Conservation (phyloP, 371 early-diverging fungal genomes). For the Mycotypha africana region DNA sequence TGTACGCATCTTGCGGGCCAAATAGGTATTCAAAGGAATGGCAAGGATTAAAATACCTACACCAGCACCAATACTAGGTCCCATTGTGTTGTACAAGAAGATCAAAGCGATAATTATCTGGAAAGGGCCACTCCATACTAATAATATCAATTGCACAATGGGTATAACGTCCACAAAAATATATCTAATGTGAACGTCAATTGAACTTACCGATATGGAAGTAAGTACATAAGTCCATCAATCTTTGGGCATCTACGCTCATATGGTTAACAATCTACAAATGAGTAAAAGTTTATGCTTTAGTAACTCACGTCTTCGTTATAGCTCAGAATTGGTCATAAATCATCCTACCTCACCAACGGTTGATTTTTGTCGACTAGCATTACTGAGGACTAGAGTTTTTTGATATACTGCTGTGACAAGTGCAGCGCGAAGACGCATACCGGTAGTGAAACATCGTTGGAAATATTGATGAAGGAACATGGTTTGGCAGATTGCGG, state of each 20-base stretch:
- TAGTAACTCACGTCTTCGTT: too few species aligned
- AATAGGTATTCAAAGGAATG: slow-evolving; percentile 65
- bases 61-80: slow-evolving; percentile 85
- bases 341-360: slow-evolving; percentile 55
- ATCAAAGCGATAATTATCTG: slow-evolving; percentile 79
- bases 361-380: slow-evolving; percentile 76
- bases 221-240: slow-evolving; percentile 67
- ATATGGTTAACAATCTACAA: slow-evolving; percentile 82
- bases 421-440: slow-evolving; percentile 79
- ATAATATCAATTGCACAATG: too few species aligned
- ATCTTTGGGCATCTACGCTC: slow-evolving; percentile 85
- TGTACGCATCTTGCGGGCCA: slow-evolving; percentile 60
- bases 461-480: slow-evolving; percentile 93
- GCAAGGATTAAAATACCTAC: slow-evolving; percentile 76
- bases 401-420: slow-evolving; percentile 89
- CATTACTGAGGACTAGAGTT: slow-evolving; percentile 73
- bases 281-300: too few species aligned
- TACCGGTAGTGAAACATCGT: slow-evolving; percentile 68
- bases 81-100: slow-evolving; percentile 80
- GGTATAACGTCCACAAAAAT: neutral
- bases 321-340: too few species aligned
- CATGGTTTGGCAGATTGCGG: slow-evolving; percentile 78
- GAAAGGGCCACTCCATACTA: slow-evolving; percentile 87
- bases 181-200: neutral
- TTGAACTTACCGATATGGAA: slow-evolving; percentile 56